Conservation (phyloP, 129 eudicot species). For the Cynara cardunculus region DNA sequence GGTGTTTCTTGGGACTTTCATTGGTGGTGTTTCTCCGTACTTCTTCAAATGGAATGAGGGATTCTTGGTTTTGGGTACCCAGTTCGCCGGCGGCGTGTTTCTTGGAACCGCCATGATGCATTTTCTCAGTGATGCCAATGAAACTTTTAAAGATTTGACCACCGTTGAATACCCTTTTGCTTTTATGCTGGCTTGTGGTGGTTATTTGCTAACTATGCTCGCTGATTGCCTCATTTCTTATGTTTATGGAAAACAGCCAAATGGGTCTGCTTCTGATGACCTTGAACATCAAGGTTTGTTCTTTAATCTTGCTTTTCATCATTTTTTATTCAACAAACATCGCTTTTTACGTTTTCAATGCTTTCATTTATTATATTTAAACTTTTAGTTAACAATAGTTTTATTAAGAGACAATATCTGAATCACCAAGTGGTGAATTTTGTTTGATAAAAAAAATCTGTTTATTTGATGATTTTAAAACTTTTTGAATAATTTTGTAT, state of each 20-base stretch:
- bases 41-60: conserved; percentile 80
- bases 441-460: too few relatives aligned
- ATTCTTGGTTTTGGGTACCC: conserved; percentile 74
- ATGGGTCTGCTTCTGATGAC: conserved; percentile 17
- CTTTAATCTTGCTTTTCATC: neutral
- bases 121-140: conserved; percentile 80
- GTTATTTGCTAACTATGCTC: conserved; percentile 80
- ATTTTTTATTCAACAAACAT: neutral
- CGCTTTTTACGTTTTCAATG: too few relatives aligned
- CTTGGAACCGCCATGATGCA: conserved; percentile 87
- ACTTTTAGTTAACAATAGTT: too few relatives aligned
- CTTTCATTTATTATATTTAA: too few relatives aligned
- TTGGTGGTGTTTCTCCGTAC: conserved; percentile 77
- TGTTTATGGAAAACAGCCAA: conserved; percentile 47
- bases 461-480: too few relatives aligned
- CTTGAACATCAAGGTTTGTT: conserved; percentile 49
- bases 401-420: too few relatives aligned
- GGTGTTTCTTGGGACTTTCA: conserved; percentile 59
- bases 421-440: too few relatives aligned
- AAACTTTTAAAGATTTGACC: conserved; percentile 73
- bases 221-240: conserved; percentile 64
- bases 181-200: conserved; percentile 76
- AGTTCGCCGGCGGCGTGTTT: conserved; percentile 92
- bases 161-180: conserved; percentile 72
- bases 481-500: too few relatives aligned